These are phyloP conservation scores for Atkinsonella hypoxylon DNA, from an alignment of 2,329 filamentous ascomycete species.

Conservation along the genomic window DNA sequence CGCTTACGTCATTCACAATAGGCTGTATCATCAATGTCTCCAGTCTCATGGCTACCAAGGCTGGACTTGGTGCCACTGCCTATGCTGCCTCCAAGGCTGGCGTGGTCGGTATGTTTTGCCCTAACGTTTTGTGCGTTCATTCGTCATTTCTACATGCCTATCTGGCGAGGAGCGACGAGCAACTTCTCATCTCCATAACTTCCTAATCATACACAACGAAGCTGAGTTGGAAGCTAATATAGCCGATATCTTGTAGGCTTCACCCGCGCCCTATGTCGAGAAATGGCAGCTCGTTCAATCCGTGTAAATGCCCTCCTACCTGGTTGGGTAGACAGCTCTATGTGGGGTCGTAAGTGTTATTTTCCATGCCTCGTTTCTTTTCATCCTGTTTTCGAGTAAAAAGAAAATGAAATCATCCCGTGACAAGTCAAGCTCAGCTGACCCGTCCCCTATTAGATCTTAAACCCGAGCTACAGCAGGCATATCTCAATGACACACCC, in stretches of 20 bases:
- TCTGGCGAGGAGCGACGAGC: not conserved
- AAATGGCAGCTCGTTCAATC: constrained; percentile 49
- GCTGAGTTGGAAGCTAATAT: not conserved
- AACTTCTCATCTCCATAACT: not conserved
- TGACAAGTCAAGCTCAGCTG: constrained; percentile 14
- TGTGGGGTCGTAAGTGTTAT: constrained; percentile 53
- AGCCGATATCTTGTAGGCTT: constrained; percentile 36
- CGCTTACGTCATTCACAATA: constrained; percentile 11
- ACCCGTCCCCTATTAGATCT: constrained; percentile 30
- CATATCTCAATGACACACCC: constrained; percentile 44
- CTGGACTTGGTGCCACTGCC: constrained; percentile 56
- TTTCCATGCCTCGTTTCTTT: constrained; percentile 8
- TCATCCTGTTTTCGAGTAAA: not conserved
- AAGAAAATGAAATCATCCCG: not conserved
- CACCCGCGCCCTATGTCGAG: constrained; percentile 53
- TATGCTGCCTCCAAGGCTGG: constrained; percentile 78
- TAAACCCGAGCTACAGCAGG: constrained; percentile 24
- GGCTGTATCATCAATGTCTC: constrained; percentile 73
- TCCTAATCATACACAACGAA: constrained; percentile 8
- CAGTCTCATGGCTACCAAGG: constrained; percentile 59
- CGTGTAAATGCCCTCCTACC: constrained; percentile 73
- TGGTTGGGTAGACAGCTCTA: constrained; percentile 71
- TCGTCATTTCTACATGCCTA: constrained; percentile 5
- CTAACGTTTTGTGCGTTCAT: constrained; percentile 1
- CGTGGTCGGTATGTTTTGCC: constrained; percentile 44